Percentiles rank a stretch among this genome's conserved stretches.
Evolutionary conservation across 2,329 filamentous ascomycete species (phyloP).

Genomic region (Fusarium siculi): DNA sequence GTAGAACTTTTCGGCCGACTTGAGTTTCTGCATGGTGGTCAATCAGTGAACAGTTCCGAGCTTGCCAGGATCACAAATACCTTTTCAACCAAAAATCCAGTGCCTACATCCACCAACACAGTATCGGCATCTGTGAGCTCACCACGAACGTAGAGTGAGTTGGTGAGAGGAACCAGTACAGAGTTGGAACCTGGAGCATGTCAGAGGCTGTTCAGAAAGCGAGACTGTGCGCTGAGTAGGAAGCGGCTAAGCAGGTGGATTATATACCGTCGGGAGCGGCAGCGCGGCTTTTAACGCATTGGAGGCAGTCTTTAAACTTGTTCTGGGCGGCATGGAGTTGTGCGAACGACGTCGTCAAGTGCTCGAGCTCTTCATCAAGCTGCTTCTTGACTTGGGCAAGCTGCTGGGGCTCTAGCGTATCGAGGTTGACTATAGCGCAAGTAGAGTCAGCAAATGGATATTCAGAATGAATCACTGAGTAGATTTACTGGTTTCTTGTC

Average conservation of each 20-base stretch:
- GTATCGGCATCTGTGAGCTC: constrained; percentile 77
- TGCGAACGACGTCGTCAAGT: constrained; percentile 88
- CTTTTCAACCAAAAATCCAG: constrained; percentile 96
- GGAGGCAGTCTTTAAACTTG: constrained; percentile 91
- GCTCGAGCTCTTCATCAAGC: constrained; percentile 94
- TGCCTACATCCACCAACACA: constrained; percentile 92
- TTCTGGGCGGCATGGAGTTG: constrained; percentile 90
- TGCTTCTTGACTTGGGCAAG: constrained; percentile 94
- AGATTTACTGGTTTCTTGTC: constrained; percentile 48
- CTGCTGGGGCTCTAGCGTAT: constrained; percentile 83
- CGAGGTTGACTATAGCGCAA: constrained; percentile 66
- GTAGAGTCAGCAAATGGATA: not conserved
- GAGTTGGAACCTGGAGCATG: constrained; percentile 53
- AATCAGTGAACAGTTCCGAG: constrained; percentile 15
- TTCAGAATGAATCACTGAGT: not conserved
- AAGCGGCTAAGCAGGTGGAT: not conserved
- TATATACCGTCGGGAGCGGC: constrained; percentile 46
- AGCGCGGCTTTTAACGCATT: constrained; percentile 70
- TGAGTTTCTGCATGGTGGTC: constrained; percentile 56
- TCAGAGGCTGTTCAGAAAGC: constrained; percentile 10
- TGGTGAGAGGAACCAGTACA: constrained; percentile 93
- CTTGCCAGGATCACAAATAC: constrained; percentile 50
- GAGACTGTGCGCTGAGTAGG: not conserved
- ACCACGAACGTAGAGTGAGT: constrained; percentile 92
- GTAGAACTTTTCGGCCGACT: constrained; percentile 67